Percentiles rank a stretch among this genome's conserved stretches.
Evolutionary conservation across 176 grass and related monocot genomes (phyloP).

Genomic region (Oryza australiensis): DNA sequence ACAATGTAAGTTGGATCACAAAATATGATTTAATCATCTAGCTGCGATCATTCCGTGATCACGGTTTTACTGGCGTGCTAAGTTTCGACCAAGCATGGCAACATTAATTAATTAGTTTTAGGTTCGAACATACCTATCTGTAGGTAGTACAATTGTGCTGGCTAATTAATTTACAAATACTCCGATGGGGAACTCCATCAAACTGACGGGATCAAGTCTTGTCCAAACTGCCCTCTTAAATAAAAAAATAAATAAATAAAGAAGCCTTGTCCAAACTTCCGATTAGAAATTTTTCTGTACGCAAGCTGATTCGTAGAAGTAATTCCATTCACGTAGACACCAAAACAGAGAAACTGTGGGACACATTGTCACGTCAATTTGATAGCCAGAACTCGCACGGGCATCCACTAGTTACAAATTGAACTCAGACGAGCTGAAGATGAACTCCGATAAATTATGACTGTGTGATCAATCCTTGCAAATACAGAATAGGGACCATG

Average conservation of each 20-base stretch:
- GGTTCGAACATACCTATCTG: conserved; percentile 3
- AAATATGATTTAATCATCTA: neutral
- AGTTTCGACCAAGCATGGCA: neutral
- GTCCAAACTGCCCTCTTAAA: neutral
- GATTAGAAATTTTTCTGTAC: neutral
- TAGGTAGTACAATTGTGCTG: neutral
- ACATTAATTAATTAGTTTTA: neutral
- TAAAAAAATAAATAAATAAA: neutral
- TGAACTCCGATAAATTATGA: no score
- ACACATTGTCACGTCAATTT: neutral
- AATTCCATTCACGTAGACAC: neutral
- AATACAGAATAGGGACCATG: no score
- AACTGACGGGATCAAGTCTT: neutral
- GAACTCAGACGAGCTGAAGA: no score
- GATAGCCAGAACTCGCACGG: no score
- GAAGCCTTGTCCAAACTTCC: neutral
- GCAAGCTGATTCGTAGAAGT: neutral
- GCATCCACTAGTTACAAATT: no score
- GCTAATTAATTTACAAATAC: neutral
- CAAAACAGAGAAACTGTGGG: neutral
- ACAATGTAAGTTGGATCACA: neutral
- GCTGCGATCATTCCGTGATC: neutral
- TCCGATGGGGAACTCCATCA: neutral
- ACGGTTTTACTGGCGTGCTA: no score
- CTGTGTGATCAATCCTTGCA: no score